These are phyloP conservation scores for Alternaria metachromatica DNA, from an alignment of 2,329 filamentous ascomycete species.

Conservation along the genomic window DNA sequence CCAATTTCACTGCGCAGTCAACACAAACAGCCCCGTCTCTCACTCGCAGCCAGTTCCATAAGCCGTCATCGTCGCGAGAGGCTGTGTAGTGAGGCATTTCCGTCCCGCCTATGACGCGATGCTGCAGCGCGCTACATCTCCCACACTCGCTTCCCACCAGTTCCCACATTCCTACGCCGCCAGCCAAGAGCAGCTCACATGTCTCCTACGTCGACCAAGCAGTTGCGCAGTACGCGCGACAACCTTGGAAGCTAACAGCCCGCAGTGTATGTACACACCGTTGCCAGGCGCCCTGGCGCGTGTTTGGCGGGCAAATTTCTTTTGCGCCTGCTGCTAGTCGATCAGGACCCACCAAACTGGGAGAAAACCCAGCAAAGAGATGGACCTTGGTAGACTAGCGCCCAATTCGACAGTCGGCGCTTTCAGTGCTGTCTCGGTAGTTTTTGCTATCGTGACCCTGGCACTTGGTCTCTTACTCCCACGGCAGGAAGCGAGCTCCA, in stretches of 20 bases:
- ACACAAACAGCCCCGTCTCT: slow-evolving; percentile 6
- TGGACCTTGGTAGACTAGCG: neutral
- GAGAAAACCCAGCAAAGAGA: neutral
- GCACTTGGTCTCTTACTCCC: neutral
- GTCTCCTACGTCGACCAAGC: neutral
- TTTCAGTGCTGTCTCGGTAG: neutral
- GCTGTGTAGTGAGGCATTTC: slow-evolving; percentile 10
- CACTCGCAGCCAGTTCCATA: slow-evolving; percentile 12
- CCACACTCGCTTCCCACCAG: neutral
- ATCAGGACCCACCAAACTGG: neutral
- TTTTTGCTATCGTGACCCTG: neutral
- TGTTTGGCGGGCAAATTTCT: neutral
- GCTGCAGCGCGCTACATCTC: slow-evolving; percentile 23
- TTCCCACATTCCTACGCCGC: neutral
- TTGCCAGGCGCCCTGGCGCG: neutral
- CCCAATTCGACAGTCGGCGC: neutral
- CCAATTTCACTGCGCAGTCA: neutral
- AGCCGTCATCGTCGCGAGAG: slow-evolving; percentile 11
- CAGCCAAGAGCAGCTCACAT: neutral
- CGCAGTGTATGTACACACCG: neutral
- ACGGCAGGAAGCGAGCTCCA: neutral
- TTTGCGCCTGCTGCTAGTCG: neutral
- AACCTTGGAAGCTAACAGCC: neutral
- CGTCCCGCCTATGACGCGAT: slow-evolving; percentile 24
- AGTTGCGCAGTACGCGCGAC: neutral